Evolutionary conservation across 257 asterid species (phyloP), one percentile per base, ranked within the genome.

Genomic region (Nicotiana obtusifolia): DNA sequence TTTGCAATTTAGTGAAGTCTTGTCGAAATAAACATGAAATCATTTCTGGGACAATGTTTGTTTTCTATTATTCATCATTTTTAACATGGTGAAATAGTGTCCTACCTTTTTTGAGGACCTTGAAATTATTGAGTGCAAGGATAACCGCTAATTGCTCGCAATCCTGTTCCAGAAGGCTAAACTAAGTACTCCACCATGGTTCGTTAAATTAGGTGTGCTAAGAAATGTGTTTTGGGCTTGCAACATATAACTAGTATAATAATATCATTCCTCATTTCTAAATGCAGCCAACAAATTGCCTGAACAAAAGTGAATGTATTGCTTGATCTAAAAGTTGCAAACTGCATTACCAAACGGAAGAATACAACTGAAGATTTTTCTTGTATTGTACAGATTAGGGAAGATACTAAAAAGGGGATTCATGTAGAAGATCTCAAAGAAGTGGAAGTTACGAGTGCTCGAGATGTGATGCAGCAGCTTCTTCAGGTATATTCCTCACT

Each of bases 391-490:
- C 91, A 94, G 98, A 91, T 96, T 60, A 89, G 99, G 85, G 99
- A 96, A 88, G 99, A 96, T 87, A 89, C 84, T 41, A 92, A 92
- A 86, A 96, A 94, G 87, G 99, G 99, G 84, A 89, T 96, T 84
- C 90, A 96, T 88, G 98, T 96, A 9, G 99, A 96, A 85, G 93
- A 94, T 90, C 91, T 93, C 64, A 96, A 88, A 13, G 98, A 96
- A 88, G 87, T 96, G 53, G 99, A 96, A 89, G 98, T 93, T 82
- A 83, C 87, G 11, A 92, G 98, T 88, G 97, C 99, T 76, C 94
- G 99, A 71, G 99, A 94, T 73, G 97, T 93, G 83, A 89, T 96
- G 83, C 97, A 92, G 78, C 97, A 96, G 81, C 97, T 96, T 87
- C 91, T 94, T 89, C 98, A 94, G 97, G 99, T 94, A 84, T 75